phyloP scores from a whole-genome alignment of 345 rosid genomes.

The Eucalyptus urophylla region DNA sequence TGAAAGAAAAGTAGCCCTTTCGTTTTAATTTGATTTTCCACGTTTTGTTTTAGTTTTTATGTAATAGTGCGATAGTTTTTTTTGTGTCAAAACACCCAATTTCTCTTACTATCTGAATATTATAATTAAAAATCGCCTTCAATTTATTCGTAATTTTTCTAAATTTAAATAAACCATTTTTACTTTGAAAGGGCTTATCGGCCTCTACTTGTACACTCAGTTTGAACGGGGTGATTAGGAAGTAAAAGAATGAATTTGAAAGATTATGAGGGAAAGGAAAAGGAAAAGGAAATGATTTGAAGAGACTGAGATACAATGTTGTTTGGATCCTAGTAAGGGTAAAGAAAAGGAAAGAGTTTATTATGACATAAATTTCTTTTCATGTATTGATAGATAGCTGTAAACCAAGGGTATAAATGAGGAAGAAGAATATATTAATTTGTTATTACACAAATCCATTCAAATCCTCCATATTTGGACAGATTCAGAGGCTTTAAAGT shows the following conservation, averaged over 20 bases:
- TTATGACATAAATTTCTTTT: background rate
- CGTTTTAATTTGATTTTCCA: background rate
- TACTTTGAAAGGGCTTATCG: background rate
- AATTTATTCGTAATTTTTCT: background rate
- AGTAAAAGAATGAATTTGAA: background rate
- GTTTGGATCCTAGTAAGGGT: background rate
- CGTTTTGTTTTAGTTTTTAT: background rate
- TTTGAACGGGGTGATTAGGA: fast-evolving
- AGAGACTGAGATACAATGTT: background rate
- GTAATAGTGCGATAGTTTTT: fast-evolving
- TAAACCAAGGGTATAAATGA: background rate
- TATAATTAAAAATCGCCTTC: too few relatives aligned
- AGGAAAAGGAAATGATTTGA: too few relatives aligned
- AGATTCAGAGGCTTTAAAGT: background rate
- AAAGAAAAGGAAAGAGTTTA: background rate
- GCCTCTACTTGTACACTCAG: background rate
- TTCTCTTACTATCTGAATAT: background rate
- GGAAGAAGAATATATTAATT: background rate
- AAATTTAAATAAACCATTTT: background rate
- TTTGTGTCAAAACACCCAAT: background rate
- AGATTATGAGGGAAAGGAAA: background rate
- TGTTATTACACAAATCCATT: background rate
- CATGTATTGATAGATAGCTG: background rate
- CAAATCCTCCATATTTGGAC: background rate
- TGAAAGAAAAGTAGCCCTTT: background rate